phyloP scores from a whole-genome alignment of 228 moss, liverwort and hornwort genomes.

The Sphagnum magellanicum region DNA sequence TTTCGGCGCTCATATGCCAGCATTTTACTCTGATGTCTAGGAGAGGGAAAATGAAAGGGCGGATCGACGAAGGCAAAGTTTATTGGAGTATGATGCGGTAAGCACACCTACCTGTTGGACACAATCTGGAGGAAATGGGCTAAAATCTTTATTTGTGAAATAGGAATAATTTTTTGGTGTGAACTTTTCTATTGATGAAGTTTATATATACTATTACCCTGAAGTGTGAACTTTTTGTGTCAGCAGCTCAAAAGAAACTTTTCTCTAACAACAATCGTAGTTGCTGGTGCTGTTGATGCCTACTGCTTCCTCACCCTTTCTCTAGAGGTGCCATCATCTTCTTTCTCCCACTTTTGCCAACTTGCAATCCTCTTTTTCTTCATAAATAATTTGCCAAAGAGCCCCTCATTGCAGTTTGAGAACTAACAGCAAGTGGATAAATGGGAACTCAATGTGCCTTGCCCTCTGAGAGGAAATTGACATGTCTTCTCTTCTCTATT shows the following conservation, averaged over 20 bases:
- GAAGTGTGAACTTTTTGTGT: neutral
- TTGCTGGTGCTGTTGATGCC: slow-evolving; percentile 55
- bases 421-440: too few species aligned
- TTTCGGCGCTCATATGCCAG: too few species aligned
- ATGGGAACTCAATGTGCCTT: too few species aligned
- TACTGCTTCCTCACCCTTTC: slow-evolving; percentile 73
- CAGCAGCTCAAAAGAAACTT: slow-evolving; percentile 78
- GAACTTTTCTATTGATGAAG: neutral
- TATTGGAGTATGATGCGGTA: slow-evolving; percentile 75
- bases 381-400: too few species aligned
- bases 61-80: slow-evolving; percentile 51
- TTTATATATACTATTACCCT: neutral
- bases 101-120: slow-evolving; percentile 11
- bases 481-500: neutral
- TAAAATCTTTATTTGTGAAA: neutral
- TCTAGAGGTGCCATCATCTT: slow-evolving; percentile 44
- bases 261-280: slow-evolving; percentile 52
- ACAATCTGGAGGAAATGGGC: neutral
- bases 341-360: neutral
- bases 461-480: too few species aligned
- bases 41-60: slow-evolving; percentile 31
- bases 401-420: too few species aligned
- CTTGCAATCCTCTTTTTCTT: too few species aligned
- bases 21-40: slow-evolving; percentile 3
- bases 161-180: neutral